These are phyloP conservation scores for Obelidium mucronatum DNA, from an alignment of 192 early-diverging fungal species.

Conservation along the genomic window DNA sequence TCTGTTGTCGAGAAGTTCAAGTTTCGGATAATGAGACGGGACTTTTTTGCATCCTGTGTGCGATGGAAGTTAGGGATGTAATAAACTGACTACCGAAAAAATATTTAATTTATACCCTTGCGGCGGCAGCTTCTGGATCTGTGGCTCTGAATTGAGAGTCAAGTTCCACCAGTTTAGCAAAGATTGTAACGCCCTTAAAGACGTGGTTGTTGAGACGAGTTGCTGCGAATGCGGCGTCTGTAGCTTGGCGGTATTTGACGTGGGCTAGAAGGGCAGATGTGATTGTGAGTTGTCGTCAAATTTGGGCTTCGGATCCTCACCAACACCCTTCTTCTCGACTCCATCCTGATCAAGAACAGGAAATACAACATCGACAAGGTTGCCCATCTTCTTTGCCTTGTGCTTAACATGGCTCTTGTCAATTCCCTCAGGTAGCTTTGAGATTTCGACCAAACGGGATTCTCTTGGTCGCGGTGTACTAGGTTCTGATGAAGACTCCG, in stretches of 20 bases:
- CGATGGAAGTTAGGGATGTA: neutral
- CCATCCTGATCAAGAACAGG: conserved; percentile 59
- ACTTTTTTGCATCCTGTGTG: conserved; percentile 57
- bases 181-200: conserved; percentile 72
- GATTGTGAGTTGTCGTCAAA: neutral
- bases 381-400: conserved; percentile 67
- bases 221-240: conserved; percentile 64
- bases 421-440: conserved; percentile 60
- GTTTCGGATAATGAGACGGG: conserved; percentile 89
- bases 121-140: neutral
- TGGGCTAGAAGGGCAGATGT: conserved; percentile 44
- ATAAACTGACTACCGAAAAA: neutral
- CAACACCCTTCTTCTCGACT: conserved; percentile 9
- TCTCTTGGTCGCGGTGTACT: neutral
- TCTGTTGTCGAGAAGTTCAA: conserved; percentile 71
- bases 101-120: neutral
- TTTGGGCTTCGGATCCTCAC: neutral
- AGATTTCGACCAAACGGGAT: conserved; percentile 58
- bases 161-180: conserved; percentile 36
- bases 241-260: conserved; percentile 51
- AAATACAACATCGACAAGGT: conserved; percentile 69
- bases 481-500: too few species aligned
- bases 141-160: neutral
- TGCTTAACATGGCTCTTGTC: conserved; percentile 82
- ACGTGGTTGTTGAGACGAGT: conserved; percentile 73